phyloP scores from a whole-genome alignment of 1,284 basidiomycete species.

The Ceratobasidium sp. region DNA sequence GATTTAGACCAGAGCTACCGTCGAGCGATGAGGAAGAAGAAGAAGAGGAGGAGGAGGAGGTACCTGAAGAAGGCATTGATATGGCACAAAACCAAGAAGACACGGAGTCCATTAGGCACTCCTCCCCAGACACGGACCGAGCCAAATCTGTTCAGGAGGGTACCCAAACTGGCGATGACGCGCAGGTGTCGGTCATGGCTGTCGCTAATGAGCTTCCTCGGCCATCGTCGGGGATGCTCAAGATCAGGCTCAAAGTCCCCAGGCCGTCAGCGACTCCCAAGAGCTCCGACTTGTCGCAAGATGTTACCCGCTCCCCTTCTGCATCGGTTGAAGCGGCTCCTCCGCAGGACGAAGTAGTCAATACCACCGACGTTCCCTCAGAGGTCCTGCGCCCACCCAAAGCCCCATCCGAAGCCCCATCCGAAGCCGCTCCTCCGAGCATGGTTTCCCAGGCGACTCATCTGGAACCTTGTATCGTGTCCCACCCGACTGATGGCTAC shows the following conservation, averaged over 20 bases:
- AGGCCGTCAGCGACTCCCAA: neutral
- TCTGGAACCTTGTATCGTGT: neutral
- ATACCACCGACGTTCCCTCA: neutral
- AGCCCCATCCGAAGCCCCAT: neutral
- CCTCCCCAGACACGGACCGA: conserved; percentile 17
- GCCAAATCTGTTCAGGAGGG: neutral
- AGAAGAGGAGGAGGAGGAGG: conserved; percentile 15
- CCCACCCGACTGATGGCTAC: neutral
- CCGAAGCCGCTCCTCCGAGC: neutral
- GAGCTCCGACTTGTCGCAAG: conserved; percentile 27
- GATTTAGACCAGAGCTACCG: conserved; percentile 17
- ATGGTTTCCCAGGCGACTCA: neutral
- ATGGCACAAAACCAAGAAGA: conserved; percentile 11
- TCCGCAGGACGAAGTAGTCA: neutral
- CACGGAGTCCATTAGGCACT: conserved; percentile 7
- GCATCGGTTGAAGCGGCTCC: neutral
- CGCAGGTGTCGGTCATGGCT: neutral
- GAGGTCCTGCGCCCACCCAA: neutral
- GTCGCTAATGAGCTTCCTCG: conserved; percentile 11
- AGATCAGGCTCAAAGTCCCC: conserved; percentile 28
- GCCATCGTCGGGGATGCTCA: conserved; percentile 19
- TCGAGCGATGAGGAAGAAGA: conserved; percentile 33
- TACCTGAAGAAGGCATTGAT: neutral
- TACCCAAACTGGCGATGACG: neutral
- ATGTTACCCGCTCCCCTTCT: conserved; percentile 15